Base-by-base conservation (phyloP, 108 stramenopile genomes). In the Skeletonema tropicum region DNA sequence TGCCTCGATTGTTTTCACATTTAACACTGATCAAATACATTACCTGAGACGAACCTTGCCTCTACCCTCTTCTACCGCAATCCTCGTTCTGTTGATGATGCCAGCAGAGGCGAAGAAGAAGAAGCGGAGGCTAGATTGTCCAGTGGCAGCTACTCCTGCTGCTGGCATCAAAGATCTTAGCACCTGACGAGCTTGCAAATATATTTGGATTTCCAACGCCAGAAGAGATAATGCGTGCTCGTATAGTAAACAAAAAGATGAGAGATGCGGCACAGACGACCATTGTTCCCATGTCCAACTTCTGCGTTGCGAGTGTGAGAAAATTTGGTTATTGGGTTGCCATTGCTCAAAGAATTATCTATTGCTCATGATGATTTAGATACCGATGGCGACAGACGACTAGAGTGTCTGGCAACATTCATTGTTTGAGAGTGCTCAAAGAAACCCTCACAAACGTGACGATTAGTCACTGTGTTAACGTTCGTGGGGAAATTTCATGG, bases 311-410 rank as follows among this genome's bases (percentile, higher is more conserved):
- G 3, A 58, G 30, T 57, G 55, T 57, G 66, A 3, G 5, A 52
- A 55, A 17, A 58, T 67, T n/a, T n/a, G n/a, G n/a, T n/a, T n/a
- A n/a, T n/a, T 10, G 57, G 66, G 5, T 58, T 67, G 52, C 66
- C 66, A 4, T 15, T 15, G 57, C 66, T 67, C 8, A 58, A 58
- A 58, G 66, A 41, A 13, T 41, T 41, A 2, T 29, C 26, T 29
- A 29, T 29, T 29, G 26, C 26, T 29, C 26, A 29, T 29, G 26
- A 29, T 29, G 26, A n/a, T n/a, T n/a, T n/a, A n/a, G n/a, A n/a
- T n/a, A n/a, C n/a, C n/a, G n/a, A n/a, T n/a, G n/a, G n/a, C n/a
- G n/a, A n/a, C n/a, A n/a, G n/a, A n/a, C n/a, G n/a, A n/a, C n/a
- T n/a, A n/a, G n/a, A n/a, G 12, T 66, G 55, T 25, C 15, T 35